Conservation (phyloP, 108 stramenopile species). For the Schizochytrium sp. region DNA sequence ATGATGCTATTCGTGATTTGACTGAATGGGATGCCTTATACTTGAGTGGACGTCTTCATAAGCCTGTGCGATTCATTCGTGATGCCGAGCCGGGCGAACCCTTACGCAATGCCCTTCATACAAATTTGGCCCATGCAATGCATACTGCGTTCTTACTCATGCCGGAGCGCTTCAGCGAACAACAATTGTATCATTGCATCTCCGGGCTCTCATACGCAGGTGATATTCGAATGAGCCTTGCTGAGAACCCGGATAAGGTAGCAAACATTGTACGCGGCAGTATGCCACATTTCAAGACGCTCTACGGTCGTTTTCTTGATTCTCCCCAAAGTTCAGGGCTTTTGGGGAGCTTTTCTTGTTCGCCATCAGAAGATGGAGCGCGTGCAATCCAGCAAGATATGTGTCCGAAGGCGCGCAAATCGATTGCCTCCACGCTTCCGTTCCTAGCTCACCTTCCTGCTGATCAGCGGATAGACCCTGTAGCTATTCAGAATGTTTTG, state of each 20-base stretch:
- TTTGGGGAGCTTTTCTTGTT: background rate
- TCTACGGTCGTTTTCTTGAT: background rate
- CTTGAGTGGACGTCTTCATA: background rate
- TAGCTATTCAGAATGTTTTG: background rate
- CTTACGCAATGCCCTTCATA: background rate
- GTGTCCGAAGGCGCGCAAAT: background rate
- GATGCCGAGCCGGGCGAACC: background rate
- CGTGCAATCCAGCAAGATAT: background rate
- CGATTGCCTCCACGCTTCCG: background rate
- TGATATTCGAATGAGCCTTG: slow-evolving; percentile 35
- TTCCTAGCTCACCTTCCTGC: background rate
- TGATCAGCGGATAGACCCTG: background rate
- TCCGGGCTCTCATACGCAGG: slow-evolving; percentile 40
- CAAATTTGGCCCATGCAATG: slow-evolving; percentile 19
- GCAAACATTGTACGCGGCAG: slow-evolving; percentile 33
- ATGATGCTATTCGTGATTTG: background rate
- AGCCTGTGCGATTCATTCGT: slow-evolving; percentile 4
- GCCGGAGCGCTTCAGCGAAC: background rate
- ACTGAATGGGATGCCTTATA: background rate
- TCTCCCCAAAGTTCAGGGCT: background rate
- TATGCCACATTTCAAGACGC: background rate
- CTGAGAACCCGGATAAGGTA: slow-evolving; percentile 53
- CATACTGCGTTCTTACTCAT: slow-evolving; percentile 28
- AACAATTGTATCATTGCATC: background rate
- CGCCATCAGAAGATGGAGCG: background rate